Base-by-base conservation (phyloP, 140 eudicot species). In the Stevia rebaudiana region DNA sequence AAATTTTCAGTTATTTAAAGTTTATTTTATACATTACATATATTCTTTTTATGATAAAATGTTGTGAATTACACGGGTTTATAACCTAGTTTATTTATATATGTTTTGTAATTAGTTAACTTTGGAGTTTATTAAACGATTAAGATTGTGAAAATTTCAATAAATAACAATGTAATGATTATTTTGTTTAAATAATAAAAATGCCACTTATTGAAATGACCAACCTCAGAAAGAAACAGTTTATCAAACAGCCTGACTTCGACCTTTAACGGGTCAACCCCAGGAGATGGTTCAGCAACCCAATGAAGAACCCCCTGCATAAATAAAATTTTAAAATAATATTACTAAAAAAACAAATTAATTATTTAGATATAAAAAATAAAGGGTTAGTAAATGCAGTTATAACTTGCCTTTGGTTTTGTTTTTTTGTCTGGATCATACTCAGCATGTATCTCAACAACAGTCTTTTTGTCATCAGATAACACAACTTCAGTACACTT, bases 241-340 rank as follows among this genome's bases (percentile, higher is more conserved):
- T 68, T 92, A 44, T 85, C 92, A 46, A 92, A 88, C 57, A 88
- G 75, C 80, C 99, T 83, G 76, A 92, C 97, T 78, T 92, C 99
- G 67, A 88, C 95, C 80, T 69, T 85, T 23, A 88, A 79, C 23
- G 97, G 99, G 25, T 88, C 82, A 54, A 82, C 79, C 46, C 97
- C 97, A 33, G 95, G 90, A 52, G 95, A 71, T 51, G 88, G 84
- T 67, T 88, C 90, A 19, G 97, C 88, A 48, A 86, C 95, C 99
- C 99, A 94, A 74, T 88, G 99, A 69, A 94, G 87, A 72, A 92
- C 95, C 19, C 98, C 98, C 98, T 88, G 81, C 50, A 75, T 12
- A 68, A 40, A 36, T 43, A 54, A 1, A 6, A 15, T 51, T 15
- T 31, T 6, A 50, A 18, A 3, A 48, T 6, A 41, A 55, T 67